Evolutionary conservation across 352 stramenopile genomes (phyloP).

Genomic region (Hyaloperonospora arabidopsidis): DNA sequence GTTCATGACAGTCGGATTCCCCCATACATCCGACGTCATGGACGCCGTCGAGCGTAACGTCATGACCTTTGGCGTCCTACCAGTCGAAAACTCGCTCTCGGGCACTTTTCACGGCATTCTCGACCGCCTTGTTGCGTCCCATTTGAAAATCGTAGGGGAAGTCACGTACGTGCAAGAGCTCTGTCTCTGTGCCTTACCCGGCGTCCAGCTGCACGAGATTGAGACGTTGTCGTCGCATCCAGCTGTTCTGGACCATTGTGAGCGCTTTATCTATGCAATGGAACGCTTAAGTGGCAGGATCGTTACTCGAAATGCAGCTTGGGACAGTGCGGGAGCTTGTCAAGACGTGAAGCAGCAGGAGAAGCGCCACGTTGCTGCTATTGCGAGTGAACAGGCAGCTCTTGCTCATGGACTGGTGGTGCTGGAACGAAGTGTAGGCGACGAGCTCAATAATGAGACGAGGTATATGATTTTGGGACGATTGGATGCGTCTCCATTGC

Average conservation of each 20-base stretch:
- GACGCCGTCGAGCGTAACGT: conserved; percentile 49
- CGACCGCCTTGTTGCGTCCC: conserved; percentile 50
- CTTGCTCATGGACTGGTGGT: conserved; percentile 44
- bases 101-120: conserved; percentile 69
- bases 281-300: conserved; percentile 44
- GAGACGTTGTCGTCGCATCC: conserved; percentile 54
- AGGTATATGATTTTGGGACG: conserved; percentile 66
- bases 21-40: conserved; percentile 48
- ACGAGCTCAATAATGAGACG: conserved; percentile 67
- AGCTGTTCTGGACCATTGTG: conserved; percentile 55
- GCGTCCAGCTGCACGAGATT: conserved; percentile 36
- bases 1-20: conserved; percentile 56
- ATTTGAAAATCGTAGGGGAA: conserved; percentile 68
- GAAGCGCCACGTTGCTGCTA: conserved; percentile 43
- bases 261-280: conserved; percentile 56
- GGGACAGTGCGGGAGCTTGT: conserved; percentile 58
- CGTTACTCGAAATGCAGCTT: conserved; percentile 55
- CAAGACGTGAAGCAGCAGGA: conserved; percentile 53
- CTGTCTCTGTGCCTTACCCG: conserved; percentile 46
- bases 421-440: conserved; percentile 45
- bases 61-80: conserved; percentile 53
- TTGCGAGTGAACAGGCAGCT: conserved; percentile 59
- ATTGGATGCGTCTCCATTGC: conserved; percentile 36
- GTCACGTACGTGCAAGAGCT: conserved; percentile 60
- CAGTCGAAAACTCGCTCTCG: conserved; percentile 66